Percentiles rank a stretch among this genome's conserved stretches.
Conservation (phyloP, 1,139 yeast genomes). For the Yamadazyma spencermartinsiae region DNA sequence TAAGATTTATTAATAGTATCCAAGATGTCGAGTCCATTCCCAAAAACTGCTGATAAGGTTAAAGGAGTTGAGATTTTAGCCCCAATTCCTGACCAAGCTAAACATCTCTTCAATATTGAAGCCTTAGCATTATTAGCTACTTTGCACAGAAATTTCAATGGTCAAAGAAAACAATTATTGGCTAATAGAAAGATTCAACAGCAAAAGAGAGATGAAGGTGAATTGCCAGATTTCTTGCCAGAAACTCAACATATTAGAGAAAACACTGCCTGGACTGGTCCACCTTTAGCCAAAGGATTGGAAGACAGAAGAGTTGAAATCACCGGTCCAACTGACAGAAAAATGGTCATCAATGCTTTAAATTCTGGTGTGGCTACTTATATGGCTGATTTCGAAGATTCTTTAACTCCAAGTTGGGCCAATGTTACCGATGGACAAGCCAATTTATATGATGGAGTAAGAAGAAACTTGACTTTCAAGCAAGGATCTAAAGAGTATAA, state of each 20-base stretch:
- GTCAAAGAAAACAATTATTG: conserved; percentile 59
- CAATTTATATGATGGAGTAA: conserved; percentile 83
- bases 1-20: conserved; percentile 1
- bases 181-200: conserved; percentile 62
- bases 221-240: conserved; percentile 70
- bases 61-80: conserved; percentile 69
- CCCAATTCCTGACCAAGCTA: conserved; percentile 57
- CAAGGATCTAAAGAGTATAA: conserved; percentile 63
- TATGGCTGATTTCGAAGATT: conserved; percentile 95
- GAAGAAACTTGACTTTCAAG: conserved; percentile 60
- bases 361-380: conserved; percentile 88
- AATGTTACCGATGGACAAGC: conserved; percentile 89
- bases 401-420: conserved; percentile 93
- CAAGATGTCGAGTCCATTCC: conserved; percentile 52
- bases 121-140: conserved; percentile 74
- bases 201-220: conserved; percentile 62
- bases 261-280: conserved; percentile 78
- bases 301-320: conserved; percentile 80
- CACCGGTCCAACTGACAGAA: conserved; percentile 89
- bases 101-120: conserved; percentile 64
- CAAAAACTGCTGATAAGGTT: conserved; percentile 50
- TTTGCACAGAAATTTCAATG: conserved; percentile 70
- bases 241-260: conserved; percentile 71
- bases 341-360: conserved; percentile 91
- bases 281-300: conserved; percentile 72